Conservation (phyloP, 139 green algal species). For the Chlamydomonas sp. region DNA sequence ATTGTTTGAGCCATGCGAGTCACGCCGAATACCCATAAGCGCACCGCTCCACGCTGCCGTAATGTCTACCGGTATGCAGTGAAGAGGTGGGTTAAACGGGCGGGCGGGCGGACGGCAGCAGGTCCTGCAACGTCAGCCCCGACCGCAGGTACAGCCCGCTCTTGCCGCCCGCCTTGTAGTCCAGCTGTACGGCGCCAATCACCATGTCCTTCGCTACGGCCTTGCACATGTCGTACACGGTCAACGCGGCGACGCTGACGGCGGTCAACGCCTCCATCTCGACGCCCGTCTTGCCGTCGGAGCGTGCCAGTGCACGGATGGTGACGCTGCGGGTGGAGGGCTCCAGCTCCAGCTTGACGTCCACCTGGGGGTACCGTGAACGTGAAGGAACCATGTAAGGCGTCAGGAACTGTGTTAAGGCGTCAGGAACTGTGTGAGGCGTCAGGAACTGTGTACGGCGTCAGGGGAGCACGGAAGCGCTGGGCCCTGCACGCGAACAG, state of each 20-base stretch:
- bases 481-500: background rate
- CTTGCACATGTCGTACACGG: constrained; percentile 99
- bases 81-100: background rate
- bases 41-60: too few species aligned
- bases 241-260: constrained; percentile 84
- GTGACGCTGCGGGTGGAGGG: constrained; percentile 50
- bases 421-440: too few species aligned
- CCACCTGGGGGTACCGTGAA: constrained; percentile 49
- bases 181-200: constrained; percentile 82
- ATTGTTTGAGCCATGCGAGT: too few species aligned
- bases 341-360: constrained; percentile 76
- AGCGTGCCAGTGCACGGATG: constrained; percentile 64
- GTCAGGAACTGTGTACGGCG: constrained; percentile 58
- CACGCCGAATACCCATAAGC: too few species aligned
- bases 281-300: constrained; percentile 84
- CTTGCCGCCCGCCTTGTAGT: constrained; percentile 86
- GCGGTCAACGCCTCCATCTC: constrained; percentile 99
- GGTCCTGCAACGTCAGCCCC: constrained; percentile 12
- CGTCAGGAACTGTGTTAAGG: too few species aligned
- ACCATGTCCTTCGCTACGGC: constrained; percentile 79
- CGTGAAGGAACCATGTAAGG: background rate
- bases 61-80: too few species aligned
- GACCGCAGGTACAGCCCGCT: constrained; percentile 70
- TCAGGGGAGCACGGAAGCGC: background rate
- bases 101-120: constrained; percentile 30